These are phyloP conservation scores for Drechslerella coelobrocha DNA, from an alignment of 2,329 filamentous ascomycete species.

Conservation along the genomic window DNA sequence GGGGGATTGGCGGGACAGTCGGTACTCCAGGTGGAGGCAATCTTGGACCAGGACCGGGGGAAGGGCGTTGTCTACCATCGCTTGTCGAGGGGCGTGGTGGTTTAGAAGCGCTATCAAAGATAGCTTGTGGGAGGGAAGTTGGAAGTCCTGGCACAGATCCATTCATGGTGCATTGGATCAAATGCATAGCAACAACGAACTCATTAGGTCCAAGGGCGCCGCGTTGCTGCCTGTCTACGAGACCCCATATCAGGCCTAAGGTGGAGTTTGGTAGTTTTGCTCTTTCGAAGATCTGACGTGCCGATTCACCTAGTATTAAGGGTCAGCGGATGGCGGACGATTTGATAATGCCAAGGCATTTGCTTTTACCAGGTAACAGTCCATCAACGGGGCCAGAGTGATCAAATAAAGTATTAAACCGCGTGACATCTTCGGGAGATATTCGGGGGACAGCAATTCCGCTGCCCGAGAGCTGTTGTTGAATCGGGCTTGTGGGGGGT, in stretches of 20 bases:
- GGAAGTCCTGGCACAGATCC: slow-evolving; percentile 81
- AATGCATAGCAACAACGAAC: slow-evolving; percentile 97
- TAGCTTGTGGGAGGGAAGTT: slow-evolving; percentile 76
- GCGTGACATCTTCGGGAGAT: slow-evolving; percentile 83
- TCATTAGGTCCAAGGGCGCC: slow-evolving; percentile 85
- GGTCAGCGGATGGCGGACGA: slow-evolving; percentile 40
- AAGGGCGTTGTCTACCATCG: slow-evolving; percentile 57
- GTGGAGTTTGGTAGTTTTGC: slow-evolving; percentile 87
- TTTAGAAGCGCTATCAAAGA: slow-evolving; percentile 90
- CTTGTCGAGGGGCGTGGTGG: slow-evolving; percentile 61
- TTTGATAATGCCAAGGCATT: neutral
- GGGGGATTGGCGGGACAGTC: slow-evolving; percentile 73
- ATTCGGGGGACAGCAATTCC: slow-evolving; percentile 87
- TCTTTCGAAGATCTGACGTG: slow-evolving; percentile 94
- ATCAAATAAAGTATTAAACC: slow-evolving; percentile 90
- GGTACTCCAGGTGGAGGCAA: slow-evolving; percentile 60
- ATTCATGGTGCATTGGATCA: slow-evolving; percentile 88
- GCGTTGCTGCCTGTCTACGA: slow-evolving; percentile 91
- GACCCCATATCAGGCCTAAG: slow-evolving; percentile 92
- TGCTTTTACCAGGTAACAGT: slow-evolving; percentile 69
- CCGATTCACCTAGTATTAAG: slow-evolving; percentile 70
- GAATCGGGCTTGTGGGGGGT: slow-evolving; percentile 60
- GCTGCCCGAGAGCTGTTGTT: slow-evolving; percentile 61
- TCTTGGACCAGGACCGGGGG: slow-evolving; percentile 63
- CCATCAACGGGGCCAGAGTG: slow-evolving; percentile 80